Evolutionary conservation across 495 filamentous ascomycete species (phyloP).

Genomic region (Parachaetomium inaequale): DNA sequence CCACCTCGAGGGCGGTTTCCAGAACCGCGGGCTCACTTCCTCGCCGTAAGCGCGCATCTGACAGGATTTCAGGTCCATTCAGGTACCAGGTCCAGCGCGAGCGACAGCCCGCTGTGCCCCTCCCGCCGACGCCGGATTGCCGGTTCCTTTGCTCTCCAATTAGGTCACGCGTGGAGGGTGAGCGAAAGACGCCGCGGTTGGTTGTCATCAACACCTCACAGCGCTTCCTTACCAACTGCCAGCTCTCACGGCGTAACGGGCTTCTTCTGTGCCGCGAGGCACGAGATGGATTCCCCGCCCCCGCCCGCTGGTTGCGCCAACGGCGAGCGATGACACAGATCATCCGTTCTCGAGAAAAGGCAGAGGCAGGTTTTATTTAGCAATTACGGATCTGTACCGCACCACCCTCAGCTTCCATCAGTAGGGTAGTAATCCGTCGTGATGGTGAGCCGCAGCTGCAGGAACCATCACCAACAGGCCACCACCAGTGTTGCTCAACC

Average conservation of each 20-base stretch:
- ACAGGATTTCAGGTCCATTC: conserved; percentile 3
- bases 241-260: not conserved
- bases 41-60: not conserved
- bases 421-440: not conserved
- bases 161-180: not conserved
- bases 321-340: not conserved
- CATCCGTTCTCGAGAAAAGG: not conserved
- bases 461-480: not conserved
- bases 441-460: conserved; percentile 5
- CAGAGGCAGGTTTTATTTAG: not conserved
- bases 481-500: not conserved
- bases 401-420: not conserved
- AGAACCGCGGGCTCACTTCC: not conserved
- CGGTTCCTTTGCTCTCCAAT: not conserved
- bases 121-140: not conserved
- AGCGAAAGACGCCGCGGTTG: not conserved
- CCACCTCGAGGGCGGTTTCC: not conserved
- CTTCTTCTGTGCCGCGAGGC: not conserved
- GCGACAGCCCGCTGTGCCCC: not conserved
- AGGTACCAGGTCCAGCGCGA: not conserved
- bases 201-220: not conserved
- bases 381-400: not conserved
- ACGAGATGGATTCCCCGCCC: not conserved
- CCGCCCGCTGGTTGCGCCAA: not conserved
- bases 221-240: not conserved